Evolutionary conservation across 495 filamentous ascomycete genomes (phyloP), one percentile per base, ranked within the genome.

Genomic region (Penicillium antarcticum): DNA sequence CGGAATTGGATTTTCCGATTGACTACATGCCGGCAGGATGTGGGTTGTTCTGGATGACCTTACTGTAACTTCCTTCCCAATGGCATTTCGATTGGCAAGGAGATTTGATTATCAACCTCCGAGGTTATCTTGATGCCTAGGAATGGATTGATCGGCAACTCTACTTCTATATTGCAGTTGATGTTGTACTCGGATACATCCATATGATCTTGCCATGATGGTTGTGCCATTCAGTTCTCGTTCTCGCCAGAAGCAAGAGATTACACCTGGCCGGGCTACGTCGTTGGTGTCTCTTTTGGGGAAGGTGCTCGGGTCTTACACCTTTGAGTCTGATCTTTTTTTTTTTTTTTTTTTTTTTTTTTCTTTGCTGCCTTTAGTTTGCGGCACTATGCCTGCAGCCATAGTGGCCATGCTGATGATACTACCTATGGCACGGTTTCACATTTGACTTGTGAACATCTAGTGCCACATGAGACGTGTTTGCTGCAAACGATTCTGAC

Each of bases 391-490:
- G 36, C 38, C 29, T 42, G 41, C 18, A 51, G 48, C 11, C 41
- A 51, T 51, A 32, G 48, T 5, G 42, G 35, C 31, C 48, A 26
- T 12, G 18, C 42, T 19, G 31, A 51, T 29, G 31, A 51, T 29
- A 34, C 41, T 13, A 51, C 48, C 24, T 51, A 39, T 38, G 48
- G 26, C 9, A 29, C 6, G 38, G 41, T 12, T 35, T 42, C 31
- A 43, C 39, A 17, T 51, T 51, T 16, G 29, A 42, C 19, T 51
- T 42, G 10, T 19, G 31, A 9, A 34, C 38, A 7, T 32, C 38
- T 7, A 18, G 16, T 17, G 24, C 3, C 3, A 2, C 7, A 4
- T 29, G 24, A 29, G 24, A 31, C 62, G 68, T 53, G 52, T 63
- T 4, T 45, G 33, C 60, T 63, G n/a, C n/a, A n/a, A n/a, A n/a